Conservation (phyloP, 345 rosid genomes). For the Clarkia xantiana region DNA sequence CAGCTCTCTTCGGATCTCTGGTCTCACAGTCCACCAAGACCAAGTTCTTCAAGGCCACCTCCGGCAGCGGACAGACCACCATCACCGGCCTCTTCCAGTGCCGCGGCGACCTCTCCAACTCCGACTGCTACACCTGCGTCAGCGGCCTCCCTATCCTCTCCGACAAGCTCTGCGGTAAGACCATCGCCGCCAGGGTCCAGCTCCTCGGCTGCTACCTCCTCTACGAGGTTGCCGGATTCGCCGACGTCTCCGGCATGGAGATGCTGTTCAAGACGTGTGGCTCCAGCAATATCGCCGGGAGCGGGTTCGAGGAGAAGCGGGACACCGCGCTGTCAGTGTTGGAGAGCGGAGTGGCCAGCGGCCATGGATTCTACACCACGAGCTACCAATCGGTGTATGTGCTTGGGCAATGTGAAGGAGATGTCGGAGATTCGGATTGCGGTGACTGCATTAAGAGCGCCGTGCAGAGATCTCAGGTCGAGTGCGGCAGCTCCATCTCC, state of each 20-base stretch:
- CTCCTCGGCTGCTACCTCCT: conserved; percentile 78
- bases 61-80: conserved; percentile 59
- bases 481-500: conserved; percentile 72
- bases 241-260: conserved; percentile 86
- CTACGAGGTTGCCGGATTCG: conserved; percentile 70
- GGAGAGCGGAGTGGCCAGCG: conserved; percentile 55
- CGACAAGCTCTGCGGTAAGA: conserved; percentile 58
- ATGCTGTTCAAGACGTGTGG: conserved; percentile 87
- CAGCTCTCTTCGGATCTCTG: conserved; percentile 71
- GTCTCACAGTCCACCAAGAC: conserved; percentile 70
- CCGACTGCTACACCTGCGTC: conserved; percentile 89
- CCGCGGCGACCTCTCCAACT: conserved; percentile 66
- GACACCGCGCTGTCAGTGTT: conserved; percentile 59
- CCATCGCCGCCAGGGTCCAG: conserved; percentile 75
- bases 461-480: conserved; percentile 73
- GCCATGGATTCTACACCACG: conserved; percentile 62
- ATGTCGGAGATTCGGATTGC: conserved; percentile 88
- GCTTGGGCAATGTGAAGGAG: conserved; percentile 93
- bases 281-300: conserved; percentile 38
- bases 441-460: conserved; percentile 67
- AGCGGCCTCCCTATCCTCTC: conserved; percentile 67
- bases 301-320: conserved; percentile 77
- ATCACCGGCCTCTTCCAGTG: conserved; percentile 95
- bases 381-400: conserved; percentile 56
- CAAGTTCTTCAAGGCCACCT: conserved; percentile 72